Conservation (phyloP, 2,329 filamentous ascomycete species). For the Keithomyces neogunnii region DNA sequence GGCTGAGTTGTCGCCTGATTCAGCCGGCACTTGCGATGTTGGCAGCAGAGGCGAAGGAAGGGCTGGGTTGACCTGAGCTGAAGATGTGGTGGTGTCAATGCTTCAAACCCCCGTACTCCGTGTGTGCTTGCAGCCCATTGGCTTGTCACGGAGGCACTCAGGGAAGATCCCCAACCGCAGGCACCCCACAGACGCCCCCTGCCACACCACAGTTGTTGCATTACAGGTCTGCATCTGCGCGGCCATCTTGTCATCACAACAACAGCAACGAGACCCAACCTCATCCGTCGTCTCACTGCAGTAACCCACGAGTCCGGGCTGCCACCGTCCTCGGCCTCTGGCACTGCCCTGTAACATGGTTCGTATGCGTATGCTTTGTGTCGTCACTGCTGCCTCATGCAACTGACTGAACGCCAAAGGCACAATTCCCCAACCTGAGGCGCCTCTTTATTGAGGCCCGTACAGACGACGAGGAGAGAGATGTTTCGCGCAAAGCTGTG, state of each 20-base stretch:
- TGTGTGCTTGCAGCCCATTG: too few relatives aligned
- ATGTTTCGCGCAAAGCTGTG: slow-evolving; percentile 88
- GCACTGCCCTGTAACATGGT: background rate
- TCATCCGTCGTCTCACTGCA: too few relatives aligned
- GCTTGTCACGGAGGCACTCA: too few relatives aligned
- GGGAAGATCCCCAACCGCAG: too few relatives aligned
- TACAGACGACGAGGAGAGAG: slow-evolving; percentile 87
- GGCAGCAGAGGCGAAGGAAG: background rate
- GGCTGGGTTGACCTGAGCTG: background rate
- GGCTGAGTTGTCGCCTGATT: slow-evolving; percentile 2
- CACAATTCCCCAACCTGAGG: slow-evolving; percentile 86
- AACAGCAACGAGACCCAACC: too few relatives aligned
- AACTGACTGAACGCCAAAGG: slow-evolving; percentile 31
- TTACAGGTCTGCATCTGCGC: too few relatives aligned
- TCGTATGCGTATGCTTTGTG: background rate
- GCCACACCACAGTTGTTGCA: too few relatives aligned
- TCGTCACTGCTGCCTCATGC: slow-evolving; percentile 4
- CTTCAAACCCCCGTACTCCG: too few relatives aligned
- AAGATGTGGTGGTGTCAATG: background rate
- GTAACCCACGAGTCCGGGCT: too few relatives aligned
- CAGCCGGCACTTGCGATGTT: background rate
- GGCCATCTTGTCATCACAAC: too few relatives aligned
- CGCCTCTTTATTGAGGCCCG: slow-evolving; percentile 92
- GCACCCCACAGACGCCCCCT: too few relatives aligned
- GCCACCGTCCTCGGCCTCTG: too few relatives aligned